Percentiles rank a stretch among this genome's conserved stretches.
Conservation (phyloP, 768 basidiomycete species). For the Termitomyces eurrhizus region DNA sequence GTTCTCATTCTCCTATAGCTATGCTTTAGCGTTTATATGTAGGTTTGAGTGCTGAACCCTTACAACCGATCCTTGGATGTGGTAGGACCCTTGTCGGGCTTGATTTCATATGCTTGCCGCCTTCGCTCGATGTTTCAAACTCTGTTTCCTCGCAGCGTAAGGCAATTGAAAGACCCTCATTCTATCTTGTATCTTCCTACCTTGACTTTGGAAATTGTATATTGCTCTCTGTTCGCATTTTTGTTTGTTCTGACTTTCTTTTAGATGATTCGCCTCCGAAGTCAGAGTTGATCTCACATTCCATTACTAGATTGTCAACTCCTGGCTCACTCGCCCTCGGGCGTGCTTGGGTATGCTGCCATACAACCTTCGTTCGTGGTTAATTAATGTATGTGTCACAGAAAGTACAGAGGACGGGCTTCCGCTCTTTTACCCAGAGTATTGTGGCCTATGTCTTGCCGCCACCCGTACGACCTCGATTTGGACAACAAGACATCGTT, state of each 20-base stretch:
- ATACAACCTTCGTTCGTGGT: neutral
- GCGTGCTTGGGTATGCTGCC: conserved; percentile 36
- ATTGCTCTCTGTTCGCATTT: conserved; percentile 14
- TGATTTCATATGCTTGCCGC: conserved; percentile 36
- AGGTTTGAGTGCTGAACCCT: conserved; percentile 42
- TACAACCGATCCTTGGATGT: conserved; percentile 40
- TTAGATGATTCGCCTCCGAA: conserved; percentile 35
- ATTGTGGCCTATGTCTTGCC: conserved; percentile 46
- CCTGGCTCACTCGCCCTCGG: conserved; percentile 18
- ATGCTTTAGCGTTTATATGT: conserved; percentile 1
- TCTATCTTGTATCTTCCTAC: conserved; percentile 49
- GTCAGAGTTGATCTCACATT: conserved; percentile 35
- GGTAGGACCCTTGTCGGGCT: conserved; percentile 37
- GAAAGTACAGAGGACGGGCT: conserved; percentile 28
- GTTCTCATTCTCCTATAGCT: conserved; percentile 12
- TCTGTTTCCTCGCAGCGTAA: conserved; percentile 13
- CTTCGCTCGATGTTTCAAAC: conserved; percentile 7
- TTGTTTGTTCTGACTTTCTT: neutral
- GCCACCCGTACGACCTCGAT: conserved; percentile 31
- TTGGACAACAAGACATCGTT: conserved; percentile 29
- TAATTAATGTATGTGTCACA: conserved; percentile 11
- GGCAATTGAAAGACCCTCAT: conserved; percentile 23
- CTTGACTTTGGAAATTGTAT: conserved; percentile 64
- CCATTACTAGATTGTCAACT: conserved; percentile 19
- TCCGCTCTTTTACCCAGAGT: conserved; percentile 39